Conservation (phyloP, 345 rosid species). For the Acer saccharum region DNA sequence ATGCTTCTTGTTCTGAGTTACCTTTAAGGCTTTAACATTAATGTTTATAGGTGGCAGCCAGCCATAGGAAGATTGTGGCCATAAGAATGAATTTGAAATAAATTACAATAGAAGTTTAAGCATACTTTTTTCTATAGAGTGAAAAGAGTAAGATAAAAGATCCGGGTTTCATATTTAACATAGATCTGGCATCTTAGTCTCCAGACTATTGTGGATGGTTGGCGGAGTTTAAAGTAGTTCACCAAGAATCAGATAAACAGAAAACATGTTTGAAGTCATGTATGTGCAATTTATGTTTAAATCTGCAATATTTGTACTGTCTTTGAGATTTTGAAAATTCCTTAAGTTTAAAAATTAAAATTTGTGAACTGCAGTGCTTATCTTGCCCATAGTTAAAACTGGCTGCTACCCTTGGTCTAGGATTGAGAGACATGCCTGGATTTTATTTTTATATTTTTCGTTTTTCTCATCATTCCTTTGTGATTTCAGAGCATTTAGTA, state of each 20-base stretch:
- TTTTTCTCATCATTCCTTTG: not conserved
- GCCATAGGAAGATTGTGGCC: not conserved
- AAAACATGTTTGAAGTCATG: not conserved
- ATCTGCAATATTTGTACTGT: not conserved
- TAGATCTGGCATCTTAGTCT: not conserved
- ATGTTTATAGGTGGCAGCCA: not conserved
- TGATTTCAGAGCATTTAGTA: not conserved
- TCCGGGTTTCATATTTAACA: not conserved
- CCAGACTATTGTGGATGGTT: not conserved
- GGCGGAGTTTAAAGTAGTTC: not conserved
- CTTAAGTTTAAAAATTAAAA: not conserved
- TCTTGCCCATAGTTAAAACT: not conserved
- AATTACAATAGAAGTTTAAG: not conserved
- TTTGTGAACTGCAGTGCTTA: not conserved
- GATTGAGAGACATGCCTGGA: not conserved
- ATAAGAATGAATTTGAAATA: not conserved
- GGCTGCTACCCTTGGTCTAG: not conserved
- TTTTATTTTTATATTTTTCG: not conserved
- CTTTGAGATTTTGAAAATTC: not conserved
- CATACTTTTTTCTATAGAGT: not conserved
- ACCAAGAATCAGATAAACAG: not conserved
- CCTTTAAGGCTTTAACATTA: not conserved
- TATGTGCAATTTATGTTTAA: not conserved
- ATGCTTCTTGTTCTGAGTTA: not conserved
- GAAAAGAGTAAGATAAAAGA: not conserved